Percentiles rank a stretch among this genome's conserved stretches.
phyloP scores from a whole-genome alignment of 768 basidiomycete species.

The Podaxis carcinomalis region DNA sequence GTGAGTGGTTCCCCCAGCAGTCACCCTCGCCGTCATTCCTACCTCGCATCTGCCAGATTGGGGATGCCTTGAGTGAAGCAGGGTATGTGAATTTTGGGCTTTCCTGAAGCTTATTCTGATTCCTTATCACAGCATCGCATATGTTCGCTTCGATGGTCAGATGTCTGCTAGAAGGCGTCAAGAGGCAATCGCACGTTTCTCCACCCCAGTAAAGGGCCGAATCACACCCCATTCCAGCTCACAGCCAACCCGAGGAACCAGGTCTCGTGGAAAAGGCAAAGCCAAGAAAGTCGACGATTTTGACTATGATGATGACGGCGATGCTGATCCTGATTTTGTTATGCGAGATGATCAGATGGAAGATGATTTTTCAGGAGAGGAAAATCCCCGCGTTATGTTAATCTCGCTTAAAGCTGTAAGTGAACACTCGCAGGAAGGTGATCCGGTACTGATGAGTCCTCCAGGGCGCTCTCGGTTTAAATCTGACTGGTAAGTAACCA shows the following conservation, averaged over 20 bases:
- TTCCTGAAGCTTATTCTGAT: background rate
- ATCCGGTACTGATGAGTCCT: background rate
- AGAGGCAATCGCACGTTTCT: conserved; percentile 72
- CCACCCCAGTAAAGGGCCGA: conserved; percentile 50
- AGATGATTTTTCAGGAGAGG: conserved; percentile 20
- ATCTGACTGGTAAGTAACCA: conserved; percentile 53
- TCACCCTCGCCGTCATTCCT: background rate
- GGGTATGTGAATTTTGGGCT: conserved; percentile 36
- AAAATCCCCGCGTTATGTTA: conserved; percentile 76
- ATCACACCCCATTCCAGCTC: background rate
- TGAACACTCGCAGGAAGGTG: background rate
- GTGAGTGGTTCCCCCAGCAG: conserved; percentile 26
- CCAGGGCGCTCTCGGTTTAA: conserved; percentile 79
- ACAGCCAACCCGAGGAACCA: background rate
- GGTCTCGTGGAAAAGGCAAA: conserved; percentile 4
- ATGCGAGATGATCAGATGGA: conserved; percentile 20
- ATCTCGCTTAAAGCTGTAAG: conserved; percentile 75
- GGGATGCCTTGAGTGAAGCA: conserved; percentile 57
- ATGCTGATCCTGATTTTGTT: conserved; percentile 33
- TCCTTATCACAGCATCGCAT: conserved; percentile 50
- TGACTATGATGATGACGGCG: conserved; percentile 20
- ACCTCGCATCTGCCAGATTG: conserved; percentile 44
- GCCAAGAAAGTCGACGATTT: conserved; percentile 14
- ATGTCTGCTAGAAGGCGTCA: conserved; percentile 80
- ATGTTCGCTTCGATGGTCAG: conserved; percentile 79